Base-by-base conservation (phyloP, 2,329 filamentous ascomycete genomes). In the Xylaria sp. region DNA sequence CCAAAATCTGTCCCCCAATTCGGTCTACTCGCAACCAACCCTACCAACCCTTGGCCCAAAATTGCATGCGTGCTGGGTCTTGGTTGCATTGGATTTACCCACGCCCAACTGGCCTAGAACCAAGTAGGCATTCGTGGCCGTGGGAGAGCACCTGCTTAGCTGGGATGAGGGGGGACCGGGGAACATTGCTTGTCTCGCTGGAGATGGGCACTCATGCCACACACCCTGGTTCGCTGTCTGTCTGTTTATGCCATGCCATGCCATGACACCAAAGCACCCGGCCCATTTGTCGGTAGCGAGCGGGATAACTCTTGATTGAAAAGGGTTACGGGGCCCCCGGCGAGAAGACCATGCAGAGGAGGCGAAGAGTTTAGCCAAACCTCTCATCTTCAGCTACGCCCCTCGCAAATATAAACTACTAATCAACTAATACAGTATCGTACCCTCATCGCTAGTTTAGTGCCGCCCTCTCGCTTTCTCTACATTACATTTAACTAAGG, bases 101-200 rank as follows among this genome's bases (percentile, higher is more conserved):
- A 55, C 39, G 59, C 55, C 30, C 9, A n/a, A 45, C 64, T 39
- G 61, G 65, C 60, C 70, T 68, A 68, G 65, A 69, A 65, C 68
- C 55, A 30, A 30, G 57, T 50, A 50, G 6, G 48, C 4, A 41
- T 52, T 45, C 28, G 32, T 32, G 32, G 23, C 32, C 39, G 28
- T 10, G n/a, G 18, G 25, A 50, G 46, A 50, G 25, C 48, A 52
- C 48, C 48, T 52, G 32, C 48, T 25, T 52, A 52, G 48, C 57
- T 20, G 30, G 41, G 28, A 30, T n/a, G n/a, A n/a, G n/a, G 7
- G 20, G 36, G 56, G 28, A 28, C 57, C 57, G 28, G 39, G 48
- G 48, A 52, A n/a, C 28, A n/a, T 30, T 52, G 48, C 25, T 32
- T 8, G 15, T 52, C 48, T 52, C 18, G 41, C 39, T 43, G 36